Evolutionary conservation across 768 basidiomycete genomes (phyloP).

Genomic region (Hydnomerulius pinastri): DNA sequence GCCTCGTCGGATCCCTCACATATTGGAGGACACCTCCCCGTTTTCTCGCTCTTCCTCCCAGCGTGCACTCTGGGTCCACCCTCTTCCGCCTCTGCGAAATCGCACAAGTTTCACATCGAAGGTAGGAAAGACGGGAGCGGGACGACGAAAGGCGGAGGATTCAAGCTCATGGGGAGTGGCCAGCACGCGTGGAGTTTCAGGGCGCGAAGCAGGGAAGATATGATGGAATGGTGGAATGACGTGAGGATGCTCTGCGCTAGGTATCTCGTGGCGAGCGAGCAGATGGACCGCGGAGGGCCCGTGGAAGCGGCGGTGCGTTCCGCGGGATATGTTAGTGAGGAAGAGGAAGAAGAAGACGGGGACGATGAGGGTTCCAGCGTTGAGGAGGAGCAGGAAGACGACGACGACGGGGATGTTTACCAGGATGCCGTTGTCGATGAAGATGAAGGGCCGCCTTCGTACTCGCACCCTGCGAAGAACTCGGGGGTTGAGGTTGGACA

Average conservation of each 20-base stretch:
- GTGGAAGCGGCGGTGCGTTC: constrained; percentile 90
- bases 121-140: constrained; percentile 79
- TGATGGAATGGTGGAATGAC: constrained; percentile 99
- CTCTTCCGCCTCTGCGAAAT: constrained; percentile 59
- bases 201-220: constrained; percentile 86
- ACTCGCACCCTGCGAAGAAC: constrained; percentile 49
- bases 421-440: constrained; percentile 37
- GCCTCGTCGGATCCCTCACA: constrained; percentile 68
- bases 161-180: constrained; percentile 37
- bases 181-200: constrained; percentile 88
- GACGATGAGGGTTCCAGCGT: constrained; percentile 66
- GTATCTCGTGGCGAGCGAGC: constrained; percentile 92
- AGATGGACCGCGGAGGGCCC: constrained; percentile 89
- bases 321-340: constrained; percentile 87
- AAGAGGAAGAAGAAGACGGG: constrained; percentile 51
- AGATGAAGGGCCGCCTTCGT: constrained; percentile 62
- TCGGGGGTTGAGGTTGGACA: constrained; percentile 42
- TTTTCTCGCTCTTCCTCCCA: constrained; percentile 90
- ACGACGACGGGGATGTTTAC: constrained; percentile 51
- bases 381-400: constrained; percentile 44
- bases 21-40: constrained; percentile 54
- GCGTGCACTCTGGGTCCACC: constrained; percentile 96
- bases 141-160: constrained; percentile 60
- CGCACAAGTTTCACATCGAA: constrained; percentile 98
- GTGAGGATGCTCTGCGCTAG: constrained; percentile 89